Base-by-base conservation (phyloP, 441 rosid species). In the Euphorbia celastroides region DNA sequence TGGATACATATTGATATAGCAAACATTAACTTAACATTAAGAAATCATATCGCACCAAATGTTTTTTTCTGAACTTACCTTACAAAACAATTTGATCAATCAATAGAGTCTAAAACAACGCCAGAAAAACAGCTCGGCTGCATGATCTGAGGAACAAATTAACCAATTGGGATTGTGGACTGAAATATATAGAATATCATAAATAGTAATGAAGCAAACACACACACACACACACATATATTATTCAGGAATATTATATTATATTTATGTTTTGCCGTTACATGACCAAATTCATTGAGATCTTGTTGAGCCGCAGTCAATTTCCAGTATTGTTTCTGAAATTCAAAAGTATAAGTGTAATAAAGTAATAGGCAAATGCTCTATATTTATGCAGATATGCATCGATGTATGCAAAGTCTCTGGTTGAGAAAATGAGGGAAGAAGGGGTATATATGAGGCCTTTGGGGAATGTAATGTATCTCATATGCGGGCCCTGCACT, bases 401-500 rank as follows among this genome's bases (percentile, higher is more conserved):
- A 56, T 90, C 99, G 0, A 50, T 83, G 13, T 84, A 81, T 19
- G 84, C 96, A 30, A 78, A 75, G 50, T 76, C 92, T 26, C 93
- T 94, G 61, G 67, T 94, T 57, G 74, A 66, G 70, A 80, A 79
- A 84, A 92, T 92, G 65, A 82, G 88, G 0, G 86, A 82, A 69
- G 99, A 88, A 52, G 93, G 97, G 12, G 68, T 94, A 58, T 86
- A 86, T 85, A 76, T 60, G 80, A 85, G 98, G 34, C 97, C 98
- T 56, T 81, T 94, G 16, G 99, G 99, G 31, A 88, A 88, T 79
- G 97, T 92, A 28, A 76, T 94, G 25, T 94, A 94, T 73, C 80
- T 94, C 71, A 84, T 94, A 86, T 87, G 91, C 65, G 92, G 96
- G 1, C 98, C 99, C 57, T 89, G 93, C 69, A 88, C 97, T 2